Percentiles rank a stretch among this genome's conserved stretches.
Conservation (phyloP, 768 basidiomycete genomes). For the Amanita exitialis region DNA sequence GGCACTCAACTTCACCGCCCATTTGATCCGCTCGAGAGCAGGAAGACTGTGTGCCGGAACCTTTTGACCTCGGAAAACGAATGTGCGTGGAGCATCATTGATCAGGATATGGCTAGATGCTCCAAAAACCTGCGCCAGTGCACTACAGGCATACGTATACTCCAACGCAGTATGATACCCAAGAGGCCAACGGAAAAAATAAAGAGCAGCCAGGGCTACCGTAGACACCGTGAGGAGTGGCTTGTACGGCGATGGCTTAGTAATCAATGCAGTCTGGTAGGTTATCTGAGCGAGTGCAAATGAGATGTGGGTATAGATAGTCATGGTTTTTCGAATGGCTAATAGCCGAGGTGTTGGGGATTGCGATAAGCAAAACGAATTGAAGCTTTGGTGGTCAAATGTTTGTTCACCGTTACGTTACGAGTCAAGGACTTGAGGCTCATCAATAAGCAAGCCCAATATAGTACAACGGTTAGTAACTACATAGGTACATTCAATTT, state of each 20-base stretch:
- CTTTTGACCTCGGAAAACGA: constrained; percentile 2
- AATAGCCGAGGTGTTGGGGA: too few relatives aligned
- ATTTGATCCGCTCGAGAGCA: constrained; percentile 11
- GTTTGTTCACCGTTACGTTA: too few relatives aligned
- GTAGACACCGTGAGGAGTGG: constrained; percentile 7
- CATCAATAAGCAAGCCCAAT: too few relatives aligned
- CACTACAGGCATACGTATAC: constrained; percentile 10
- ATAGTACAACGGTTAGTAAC: too few relatives aligned
- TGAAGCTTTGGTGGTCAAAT: too few relatives aligned
- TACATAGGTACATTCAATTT: too few relatives aligned
- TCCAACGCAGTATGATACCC: constrained; percentile 1
- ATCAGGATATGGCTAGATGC: constrained; percentile 7
- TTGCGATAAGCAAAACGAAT: too few relatives aligned
- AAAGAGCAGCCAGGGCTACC: constrained; percentile 5
- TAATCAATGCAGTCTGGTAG: constrained; percentile 1
- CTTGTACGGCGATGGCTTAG: constrained; percentile 8
- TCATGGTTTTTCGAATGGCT: not conserved
- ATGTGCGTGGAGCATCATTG: constrained; percentile 8
- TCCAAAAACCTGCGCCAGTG: not conserved
- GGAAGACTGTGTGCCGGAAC: constrained; percentile 4
- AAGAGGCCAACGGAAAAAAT: not conserved
- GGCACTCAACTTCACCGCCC: constrained; percentile 19
- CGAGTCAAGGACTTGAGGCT: too few relatives aligned
- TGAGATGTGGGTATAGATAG: not conserved
- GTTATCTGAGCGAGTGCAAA: not conserved